A percentile compares a stretch with the other conserved stretches of the same genome.
phyloP scores from a whole-genome alignment of 805 yeast genomes.

The Candida dajiaensis region DNA sequence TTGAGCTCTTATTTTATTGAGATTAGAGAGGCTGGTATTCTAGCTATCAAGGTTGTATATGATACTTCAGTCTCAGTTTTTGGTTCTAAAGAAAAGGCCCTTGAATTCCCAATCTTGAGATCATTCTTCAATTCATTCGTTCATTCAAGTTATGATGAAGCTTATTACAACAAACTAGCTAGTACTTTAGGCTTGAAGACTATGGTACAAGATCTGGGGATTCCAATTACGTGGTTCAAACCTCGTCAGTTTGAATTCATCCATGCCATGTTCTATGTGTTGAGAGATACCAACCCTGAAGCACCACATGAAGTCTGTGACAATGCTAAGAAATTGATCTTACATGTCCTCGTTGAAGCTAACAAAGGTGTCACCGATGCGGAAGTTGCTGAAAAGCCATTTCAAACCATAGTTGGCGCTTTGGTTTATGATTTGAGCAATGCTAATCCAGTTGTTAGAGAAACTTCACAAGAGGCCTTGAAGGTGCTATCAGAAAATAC shows the following conservation, averaged over 20 bases:
- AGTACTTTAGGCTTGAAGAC: conserved; percentile 81
- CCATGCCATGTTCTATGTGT: conserved; percentile 80
- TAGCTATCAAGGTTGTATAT: conserved; percentile 57
- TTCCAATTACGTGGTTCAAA: conserved; percentile 69
- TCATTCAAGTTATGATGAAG: conserved; percentile 88
- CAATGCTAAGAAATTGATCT: conserved; percentile 63
- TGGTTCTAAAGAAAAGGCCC: conserved; percentile 59
- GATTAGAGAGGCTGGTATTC: conserved; percentile 67
- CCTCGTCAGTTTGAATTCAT: conserved; percentile 79
- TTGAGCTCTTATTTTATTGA: conserved; percentile 68
- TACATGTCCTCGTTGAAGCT: conserved; percentile 59
- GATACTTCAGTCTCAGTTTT: conserved; percentile 58
- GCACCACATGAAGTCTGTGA: conserved; percentile 77
- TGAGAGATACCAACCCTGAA: conserved; percentile 84
- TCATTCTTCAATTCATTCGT: conserved; percentile 75
- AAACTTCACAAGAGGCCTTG: conserved; percentile 71
- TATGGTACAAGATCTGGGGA: conserved; percentile 58
- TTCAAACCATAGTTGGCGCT: conserved; percentile 79
- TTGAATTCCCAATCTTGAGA: conserved; percentile 70
- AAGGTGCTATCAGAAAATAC: conserved; percentile 65
- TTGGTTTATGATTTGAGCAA: conserved; percentile 90
- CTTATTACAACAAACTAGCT: conserved; percentile 79
- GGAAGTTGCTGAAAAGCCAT: conserved; percentile 59
- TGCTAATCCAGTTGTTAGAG: conserved; percentile 76
- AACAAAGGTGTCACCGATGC: conserved; percentile 56